phyloP scores from a whole-genome alignment of 768 basidiomycete species.

The Phanerochaete sordida region DNA sequence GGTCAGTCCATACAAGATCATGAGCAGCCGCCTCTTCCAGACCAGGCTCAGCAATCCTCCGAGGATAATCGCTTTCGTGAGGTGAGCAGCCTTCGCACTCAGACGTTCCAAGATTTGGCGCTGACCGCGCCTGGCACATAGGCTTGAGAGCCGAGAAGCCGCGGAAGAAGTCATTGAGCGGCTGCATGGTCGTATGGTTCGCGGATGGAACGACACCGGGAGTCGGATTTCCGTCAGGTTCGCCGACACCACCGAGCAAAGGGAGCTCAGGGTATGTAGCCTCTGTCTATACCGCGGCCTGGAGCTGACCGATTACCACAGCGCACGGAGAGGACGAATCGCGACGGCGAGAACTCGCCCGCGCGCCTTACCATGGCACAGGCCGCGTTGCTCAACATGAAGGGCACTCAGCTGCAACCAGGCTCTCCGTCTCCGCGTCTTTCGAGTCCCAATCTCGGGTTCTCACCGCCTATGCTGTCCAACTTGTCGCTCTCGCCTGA shows the following conservation, averaged over 20 bases:
- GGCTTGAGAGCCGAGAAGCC: slow-evolving; percentile 65
- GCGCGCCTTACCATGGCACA: slow-evolving; percentile 73
- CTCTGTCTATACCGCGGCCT: not conserved
- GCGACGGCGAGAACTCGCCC: slow-evolving; percentile 62
- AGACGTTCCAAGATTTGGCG: not conserved
- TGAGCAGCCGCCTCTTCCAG: slow-evolving; percentile 76
- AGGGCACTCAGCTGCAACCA: slow-evolving; percentile 44
- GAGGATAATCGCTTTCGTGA: slow-evolving; percentile 77
- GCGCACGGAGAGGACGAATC: slow-evolving; percentile 58
- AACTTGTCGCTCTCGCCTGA: not conserved
- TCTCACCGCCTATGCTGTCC: slow-evolving; percentile 6
- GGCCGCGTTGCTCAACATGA: slow-evolving; percentile 71
- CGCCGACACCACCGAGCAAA: slow-evolving; percentile 73
- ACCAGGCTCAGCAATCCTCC: slow-evolving; percentile 74
- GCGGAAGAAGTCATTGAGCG: slow-evolving; percentile 78
- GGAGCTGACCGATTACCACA: slow-evolving; percentile 22
- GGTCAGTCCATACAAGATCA: slow-evolving; percentile 67
- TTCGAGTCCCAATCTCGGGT: slow-evolving; percentile 17
- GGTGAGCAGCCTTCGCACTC: slow-evolving; percentile 38
- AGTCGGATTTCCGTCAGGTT: slow-evolving; percentile 78
- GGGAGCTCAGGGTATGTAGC: slow-evolving; percentile 69
- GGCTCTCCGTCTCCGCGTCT: slow-evolving; percentile 18
- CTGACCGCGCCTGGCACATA: slow-evolving; percentile 23
- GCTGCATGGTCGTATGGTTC: slow-evolving; percentile 75
- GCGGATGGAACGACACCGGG: slow-evolving; percentile 75